Conservation (phyloP, 2,329 filamentous ascomycete genomes). For the Colletotrichum sp. region DNA sequence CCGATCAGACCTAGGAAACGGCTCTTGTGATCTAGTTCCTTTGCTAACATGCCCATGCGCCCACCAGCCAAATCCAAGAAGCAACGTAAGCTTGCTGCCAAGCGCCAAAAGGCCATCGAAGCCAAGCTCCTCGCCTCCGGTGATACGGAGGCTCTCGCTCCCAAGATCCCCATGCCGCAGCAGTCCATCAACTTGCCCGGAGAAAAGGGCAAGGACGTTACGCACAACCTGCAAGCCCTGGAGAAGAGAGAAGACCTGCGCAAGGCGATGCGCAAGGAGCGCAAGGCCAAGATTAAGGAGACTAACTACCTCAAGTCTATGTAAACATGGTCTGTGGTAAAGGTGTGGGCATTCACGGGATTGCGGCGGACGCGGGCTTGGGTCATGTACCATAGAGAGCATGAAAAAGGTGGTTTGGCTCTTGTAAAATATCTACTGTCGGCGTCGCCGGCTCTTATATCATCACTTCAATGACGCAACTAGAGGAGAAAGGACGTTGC, state of each 20-base stretch:
- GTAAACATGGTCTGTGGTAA: constrained; percentile 42
- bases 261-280: constrained; percentile 75
- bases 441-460: constrained; percentile 5
- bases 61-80: constrained; percentile 81
- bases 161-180: constrained; percentile 77
- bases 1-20: background rate
- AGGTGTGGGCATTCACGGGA: background rate
- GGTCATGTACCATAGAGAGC: constrained; percentile 16
- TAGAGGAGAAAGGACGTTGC: background rate
- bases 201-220: constrained; percentile 44
- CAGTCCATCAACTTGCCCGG: constrained; percentile 78
- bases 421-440: constrained; percentile 19
- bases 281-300: constrained; percentile 82
- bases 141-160: constrained; percentile 68
- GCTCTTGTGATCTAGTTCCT: background rate
- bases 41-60: background rate
- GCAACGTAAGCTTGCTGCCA: constrained; percentile 74
- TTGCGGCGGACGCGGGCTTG: background rate
- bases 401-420: background rate
- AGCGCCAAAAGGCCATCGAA: constrained; percentile 62
- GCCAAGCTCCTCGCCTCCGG: constrained; percentile 66
- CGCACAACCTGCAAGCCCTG: constrained; percentile 52
- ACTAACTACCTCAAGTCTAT: constrained; percentile 84
- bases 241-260: constrained; percentile 66
- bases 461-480: background rate